These are phyloP conservation scores for Puccinia novopanici DNA, from an alignment of 1,284 basidiomycete genomes.

Conservation along the genomic window DNA sequence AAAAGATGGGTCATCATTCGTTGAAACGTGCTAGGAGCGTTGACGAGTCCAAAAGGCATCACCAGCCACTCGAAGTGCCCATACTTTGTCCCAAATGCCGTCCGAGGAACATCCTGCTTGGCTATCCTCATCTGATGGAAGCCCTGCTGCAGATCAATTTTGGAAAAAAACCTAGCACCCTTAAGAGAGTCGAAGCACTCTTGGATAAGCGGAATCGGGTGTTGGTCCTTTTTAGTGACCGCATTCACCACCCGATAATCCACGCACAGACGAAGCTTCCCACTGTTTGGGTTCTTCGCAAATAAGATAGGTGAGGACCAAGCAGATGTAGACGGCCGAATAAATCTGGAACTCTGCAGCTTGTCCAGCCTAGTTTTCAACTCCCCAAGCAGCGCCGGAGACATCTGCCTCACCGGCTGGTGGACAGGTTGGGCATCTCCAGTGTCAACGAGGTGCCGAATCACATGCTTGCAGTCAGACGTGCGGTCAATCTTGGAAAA, in stretches of 20 bases:
- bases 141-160: neutral
- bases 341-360: constrained; percentile 8
- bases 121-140: neutral
- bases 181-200: too few relatives aligned
- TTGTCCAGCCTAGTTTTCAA: neutral
- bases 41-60: too few relatives aligned
- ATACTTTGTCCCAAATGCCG: too few relatives aligned
- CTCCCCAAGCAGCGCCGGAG: neutral
- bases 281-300: neutral
- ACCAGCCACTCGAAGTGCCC: too few relatives aligned
- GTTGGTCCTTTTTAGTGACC: constrained; percentile 21
- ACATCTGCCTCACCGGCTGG: constrained; percentile 14
- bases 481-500: neutral
- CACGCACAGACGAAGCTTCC: constrained; percentile 19
- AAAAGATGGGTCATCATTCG: too few relatives aligned
- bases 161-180: neutral
- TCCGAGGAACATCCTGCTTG: neutral
- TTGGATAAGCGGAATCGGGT: constrained; percentile 34
- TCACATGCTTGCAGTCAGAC: neutral
- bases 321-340: constrained; percentile 14
- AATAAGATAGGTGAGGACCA: constrained; percentile 22
- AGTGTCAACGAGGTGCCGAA: too few relatives aligned
- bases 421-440: constrained; percentile 10
- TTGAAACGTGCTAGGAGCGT: too few relatives aligned
- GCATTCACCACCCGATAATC: constrained; percentile 18